These are phyloP conservation scores for Chytriomyces sp. DNA, from an alignment of 192 early-diverging fungal species.

Conservation along the genomic window DNA sequence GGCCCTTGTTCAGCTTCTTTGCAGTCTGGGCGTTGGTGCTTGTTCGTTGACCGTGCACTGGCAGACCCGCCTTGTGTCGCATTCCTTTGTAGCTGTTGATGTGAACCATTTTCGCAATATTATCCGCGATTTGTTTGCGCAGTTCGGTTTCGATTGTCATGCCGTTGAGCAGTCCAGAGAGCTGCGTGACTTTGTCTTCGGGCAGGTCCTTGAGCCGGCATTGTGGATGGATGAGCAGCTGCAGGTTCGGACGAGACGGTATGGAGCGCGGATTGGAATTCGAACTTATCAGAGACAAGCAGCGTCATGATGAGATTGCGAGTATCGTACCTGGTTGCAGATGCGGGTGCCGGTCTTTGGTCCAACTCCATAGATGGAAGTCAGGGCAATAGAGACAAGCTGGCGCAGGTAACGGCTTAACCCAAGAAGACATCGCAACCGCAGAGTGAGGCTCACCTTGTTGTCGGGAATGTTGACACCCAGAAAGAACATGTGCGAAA, in stretches of 20 bases:
- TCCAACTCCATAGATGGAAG: conserved; percentile 92
- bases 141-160: conserved; percentile 79
- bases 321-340: conserved; percentile 67
- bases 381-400: conserved; percentile 78
- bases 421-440: no score
- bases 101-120: conserved; percentile 73
- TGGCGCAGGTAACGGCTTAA: background rate
- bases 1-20: conserved; percentile 73
- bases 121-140: conserved; percentile 74
- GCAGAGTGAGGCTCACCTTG: conserved; percentile 46
- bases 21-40: conserved; percentile 87
- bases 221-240: conserved; percentile 80
- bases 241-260: background rate
- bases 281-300: no score
- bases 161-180: conserved; percentile 81
- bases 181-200: conserved; percentile 85
- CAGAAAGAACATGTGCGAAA: conserved; percentile 72
- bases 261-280: no score
- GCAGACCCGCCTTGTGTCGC: conserved; percentile 83
- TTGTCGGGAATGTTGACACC: conserved; percentile 94
- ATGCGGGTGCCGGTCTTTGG: conserved; percentile 69
- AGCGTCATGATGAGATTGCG: no score
- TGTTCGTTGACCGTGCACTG: conserved; percentile 89
- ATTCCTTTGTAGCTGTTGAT: conserved; percentile 72
- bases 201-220: conserved; percentile 85